Evolutionary conservation across 2,329 filamentous ascomycete genomes (phyloP), one percentile per base, ranked within the genome.

Genomic region (Pseudogymnoascus sp.): DNA sequence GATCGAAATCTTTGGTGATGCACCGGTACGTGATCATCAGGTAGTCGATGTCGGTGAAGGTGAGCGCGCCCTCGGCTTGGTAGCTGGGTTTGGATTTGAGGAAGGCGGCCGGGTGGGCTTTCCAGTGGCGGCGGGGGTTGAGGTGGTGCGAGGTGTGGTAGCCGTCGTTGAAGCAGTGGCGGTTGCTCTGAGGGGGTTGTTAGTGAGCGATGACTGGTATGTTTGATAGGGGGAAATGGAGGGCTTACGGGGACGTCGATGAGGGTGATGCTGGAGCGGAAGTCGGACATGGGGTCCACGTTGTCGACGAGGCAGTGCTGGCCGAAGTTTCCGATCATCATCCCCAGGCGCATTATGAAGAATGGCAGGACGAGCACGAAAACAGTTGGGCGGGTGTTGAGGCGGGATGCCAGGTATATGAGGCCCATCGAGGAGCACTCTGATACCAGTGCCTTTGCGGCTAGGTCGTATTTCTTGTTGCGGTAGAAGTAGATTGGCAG

Each of bases 271-370:
- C 89, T 92, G 0, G 87, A 91, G 36, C 89, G 81, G 69, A 87
- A 93, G 71, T 93, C 89, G 0, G 88, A 92, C 70, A 90, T 83
- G 0, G 90, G 90, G 68, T 91, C 86, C 11, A 84, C 78, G 19
- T 87, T 83, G 69, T 93, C 89, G 6, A 93, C 89, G 67, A 93
- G 87, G 1, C 89, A 89, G 72, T 93, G 90, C 72, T 93, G 90
- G 3, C 88, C 90, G 88, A 89, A 93, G 72, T 93, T 93, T 1
- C 90, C 90, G 7, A 90, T 80, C 90, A 93, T 93, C 67, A 93
- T 74, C 0, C 86, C 89, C 17, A 90, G 69, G 0, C 90, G 82
- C 74, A 93, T 80, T 31, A 88, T 74, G 2, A 83, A 68, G 19
- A 93, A 79, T 0, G 90, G 90, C 1, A 91, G 71, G 1, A 92